Percentiles rank a stretch among this genome's conserved stretches.
Conservation (phyloP, 768 basidiomycete genomes). For the Agaricus blazei region DNA sequence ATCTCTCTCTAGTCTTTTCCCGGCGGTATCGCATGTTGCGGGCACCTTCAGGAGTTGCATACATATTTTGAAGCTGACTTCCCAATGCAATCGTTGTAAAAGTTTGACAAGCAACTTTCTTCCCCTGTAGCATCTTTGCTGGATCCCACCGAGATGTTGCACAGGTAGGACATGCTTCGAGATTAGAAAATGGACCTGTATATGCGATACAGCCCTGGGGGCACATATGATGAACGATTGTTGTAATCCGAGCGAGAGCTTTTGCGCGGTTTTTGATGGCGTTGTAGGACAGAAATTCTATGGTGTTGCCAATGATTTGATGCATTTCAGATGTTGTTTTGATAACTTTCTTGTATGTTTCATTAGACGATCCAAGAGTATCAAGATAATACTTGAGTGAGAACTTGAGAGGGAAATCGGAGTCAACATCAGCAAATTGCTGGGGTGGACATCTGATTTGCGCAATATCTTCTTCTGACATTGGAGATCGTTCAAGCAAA, state of each 20-base stretch:
- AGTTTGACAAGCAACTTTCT: conserved; percentile 17
- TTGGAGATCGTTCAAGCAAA: too few species aligned
- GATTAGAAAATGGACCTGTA: conserved; percentile 19
- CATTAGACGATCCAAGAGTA: neutral
- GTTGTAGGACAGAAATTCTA: conserved; percentile 15
- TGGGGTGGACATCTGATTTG: too few species aligned
- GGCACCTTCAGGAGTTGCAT: conserved; percentile 6
- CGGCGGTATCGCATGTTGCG: neutral
- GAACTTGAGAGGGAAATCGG: conserved; percentile 10
- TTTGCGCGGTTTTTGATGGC: conserved; percentile 19
- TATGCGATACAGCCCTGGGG: conserved; percentile 26
- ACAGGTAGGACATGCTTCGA: conserved; percentile 22
- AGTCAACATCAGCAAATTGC: conserved; percentile 1
- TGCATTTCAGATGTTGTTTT: neutral
- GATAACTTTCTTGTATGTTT: neutral
- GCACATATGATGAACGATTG: conserved; percentile 38
- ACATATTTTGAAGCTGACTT: conserved; percentile 35
- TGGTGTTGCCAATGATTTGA: neutral
- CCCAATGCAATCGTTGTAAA: conserved; percentile 37
- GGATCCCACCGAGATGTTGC: conserved; percentile 19
- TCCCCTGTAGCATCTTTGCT: neutral
- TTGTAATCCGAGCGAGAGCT: conserved; percentile 26
- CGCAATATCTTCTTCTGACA: too few species aligned
- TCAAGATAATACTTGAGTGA: conserved; percentile 3
- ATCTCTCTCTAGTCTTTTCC: neutral